phyloP scores from a whole-genome alignment of 306 rosid genomes.

The Arachis stenosperma region DNA sequence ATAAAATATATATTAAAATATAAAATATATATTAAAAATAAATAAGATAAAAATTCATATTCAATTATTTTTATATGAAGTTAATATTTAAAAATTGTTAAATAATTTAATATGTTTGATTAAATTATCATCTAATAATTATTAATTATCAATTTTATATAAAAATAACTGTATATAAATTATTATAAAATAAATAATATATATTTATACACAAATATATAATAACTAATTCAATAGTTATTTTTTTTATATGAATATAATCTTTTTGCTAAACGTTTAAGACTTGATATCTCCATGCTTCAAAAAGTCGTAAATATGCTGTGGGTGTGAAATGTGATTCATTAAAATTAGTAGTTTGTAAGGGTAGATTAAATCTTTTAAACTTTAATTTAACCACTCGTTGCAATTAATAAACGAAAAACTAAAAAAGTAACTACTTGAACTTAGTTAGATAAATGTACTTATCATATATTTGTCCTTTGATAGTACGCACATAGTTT shows the following conservation, averaged over 20 bases:
- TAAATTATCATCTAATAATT: no score
- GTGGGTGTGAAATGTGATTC: not conserved
- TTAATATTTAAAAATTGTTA: no score
- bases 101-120: no score
- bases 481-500: not conserved
- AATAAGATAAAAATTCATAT: no score
- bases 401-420: not conserved
- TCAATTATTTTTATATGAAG: no score
- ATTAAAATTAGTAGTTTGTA: not conserved
- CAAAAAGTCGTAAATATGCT: not conserved
- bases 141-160: no score
- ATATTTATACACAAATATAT: no score
- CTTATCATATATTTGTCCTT: not conserved
- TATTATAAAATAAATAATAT: no score
- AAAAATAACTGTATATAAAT: no score
- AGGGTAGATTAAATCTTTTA: not conserved
- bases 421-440: not conserved
- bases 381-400: not conserved
- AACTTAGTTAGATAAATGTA: not conserved
- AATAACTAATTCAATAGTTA: no score
- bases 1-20: no score
- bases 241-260: not conserved
- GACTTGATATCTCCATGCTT: not conserved
- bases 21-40: no score
- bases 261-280: not conserved